Evolutionary conservation across 2,329 filamentous ascomycete genomes (phyloP), one percentile per base, ranked within the genome.

Genomic region (Fusarium sp.): DNA sequence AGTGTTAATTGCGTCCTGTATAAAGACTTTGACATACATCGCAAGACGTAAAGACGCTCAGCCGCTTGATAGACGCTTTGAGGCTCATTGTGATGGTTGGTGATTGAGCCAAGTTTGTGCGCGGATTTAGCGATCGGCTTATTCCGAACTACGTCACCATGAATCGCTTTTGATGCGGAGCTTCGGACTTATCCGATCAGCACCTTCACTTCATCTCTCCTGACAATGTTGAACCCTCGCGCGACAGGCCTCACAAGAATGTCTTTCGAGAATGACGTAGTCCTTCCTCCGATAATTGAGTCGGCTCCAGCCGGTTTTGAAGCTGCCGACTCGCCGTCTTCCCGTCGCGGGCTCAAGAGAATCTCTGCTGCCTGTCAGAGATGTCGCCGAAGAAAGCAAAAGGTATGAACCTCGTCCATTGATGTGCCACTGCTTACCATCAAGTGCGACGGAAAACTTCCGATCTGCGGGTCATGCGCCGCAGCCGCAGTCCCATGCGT

Each of bases 311-410:
- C 63, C 13, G 68, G 22, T 8, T 50, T 62, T 27, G 71, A 66
- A 1, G n/a, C 57, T 10, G 68, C 64, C 10, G 56, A 57, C 6
- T 52, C 64, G 47, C 68, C 20, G 14, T 74, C 71, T 2, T 60
- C 68, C 16, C 73, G 75, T 1, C 73, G 71, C 13, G 75, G 74
- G 0, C 50, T 77, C 6, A 77, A 76, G 38, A 66, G 75, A 16
- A 74, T 67, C 10, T 73, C 75, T 3, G 75, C 75, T 0, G 75
- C 75, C 0, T 77, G 75, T 16, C 70, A 77, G 33, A 63, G 75
- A 65, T 77, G 75, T 10, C 75, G 75, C 6, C 71, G 75, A 8
- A 69, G 75, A 18, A 77, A 77, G 40, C 73, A 76, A 63, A 77
- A 77, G 61, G 71, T 69, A 69, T 18, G 73, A 29, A 5, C 50